Evolutionary conservation across 2,329 filamentous ascomycete genomes (phyloP).

Genomic region (Periconia digitata): DNA sequence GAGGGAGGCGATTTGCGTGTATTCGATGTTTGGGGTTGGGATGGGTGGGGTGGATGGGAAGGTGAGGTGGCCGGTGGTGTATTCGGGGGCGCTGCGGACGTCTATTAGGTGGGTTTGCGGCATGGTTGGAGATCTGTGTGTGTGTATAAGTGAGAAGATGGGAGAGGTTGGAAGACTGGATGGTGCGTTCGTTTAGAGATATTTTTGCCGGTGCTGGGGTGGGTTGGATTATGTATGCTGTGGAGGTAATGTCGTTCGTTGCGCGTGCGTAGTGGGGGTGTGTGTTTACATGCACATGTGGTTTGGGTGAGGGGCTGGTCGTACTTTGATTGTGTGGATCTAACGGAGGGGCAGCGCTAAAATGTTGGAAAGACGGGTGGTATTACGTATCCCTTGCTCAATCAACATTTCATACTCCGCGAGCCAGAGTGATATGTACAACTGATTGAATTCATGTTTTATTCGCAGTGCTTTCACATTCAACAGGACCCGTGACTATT

Average conservation of each 20-base stretch:
- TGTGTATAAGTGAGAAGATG: no score
- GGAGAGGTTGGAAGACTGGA: no score
- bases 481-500: no score
- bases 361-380: not conserved
- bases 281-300: not conserved
- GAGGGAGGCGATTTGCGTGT: conserved; percentile 36
- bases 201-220: no score
- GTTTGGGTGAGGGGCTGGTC: not conserved
- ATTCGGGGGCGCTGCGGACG: conserved; percentile 39
- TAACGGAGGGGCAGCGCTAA: not conserved
- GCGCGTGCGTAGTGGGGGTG: not conserved
- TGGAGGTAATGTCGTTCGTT: not conserved
- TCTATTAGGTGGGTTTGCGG: conserved; percentile 30
- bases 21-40: conserved; percentile 41
- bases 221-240: no score
- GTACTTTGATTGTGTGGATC: not conserved
- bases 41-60: not conserved
- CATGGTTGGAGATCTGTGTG: not conserved
- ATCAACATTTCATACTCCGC: no score
- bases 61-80: conserved; percentile 30
- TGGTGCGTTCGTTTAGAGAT: no score
- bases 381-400: no score
- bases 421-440: no score
- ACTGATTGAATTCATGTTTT: no score
- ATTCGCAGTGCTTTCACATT: no score